A percentile compares a stretch with the other conserved stretches of the same genome.
Conservation (phyloP, 495 filamentous ascomycete species). For the Rostrohypoxylon terebratum region DNA sequence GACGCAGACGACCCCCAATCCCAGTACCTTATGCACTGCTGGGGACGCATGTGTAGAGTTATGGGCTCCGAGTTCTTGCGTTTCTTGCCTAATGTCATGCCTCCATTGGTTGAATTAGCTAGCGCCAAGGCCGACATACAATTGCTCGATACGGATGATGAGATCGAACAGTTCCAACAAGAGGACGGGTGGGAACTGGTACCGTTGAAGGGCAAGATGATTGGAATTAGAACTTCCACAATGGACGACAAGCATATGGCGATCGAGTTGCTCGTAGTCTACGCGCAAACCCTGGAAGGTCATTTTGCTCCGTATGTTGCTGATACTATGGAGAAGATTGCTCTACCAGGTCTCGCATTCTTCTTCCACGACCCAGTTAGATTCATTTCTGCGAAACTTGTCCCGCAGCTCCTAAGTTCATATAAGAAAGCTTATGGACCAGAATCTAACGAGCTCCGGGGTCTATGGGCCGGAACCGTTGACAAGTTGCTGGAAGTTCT, state of each 20-base stretch:
- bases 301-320: conserved; percentile 92
- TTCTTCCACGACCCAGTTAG: conserved; percentile 99
- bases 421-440: conserved; percentile 90
- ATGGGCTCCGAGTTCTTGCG: conserved; percentile 90
- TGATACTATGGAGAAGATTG: conserved; percentile 96
- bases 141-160: conserved; percentile 93
- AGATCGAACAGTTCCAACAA: conserved; percentile 90
- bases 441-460: conserved; percentile 75
- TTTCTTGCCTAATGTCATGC: conserved; percentile 93
- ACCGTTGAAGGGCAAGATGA: conserved; percentile 94
- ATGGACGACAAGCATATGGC: conserved; percentile 99
- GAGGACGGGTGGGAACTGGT: conserved; percentile 99
- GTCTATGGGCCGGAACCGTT: conserved; percentile 87
- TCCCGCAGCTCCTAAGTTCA: conserved; percentile 93
- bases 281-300: conserved; percentile 91
- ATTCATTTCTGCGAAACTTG: conserved; percentile 92
- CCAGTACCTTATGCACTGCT: conserved; percentile 97
- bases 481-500: conserved; percentile 94
- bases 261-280: conserved; percentile 96
- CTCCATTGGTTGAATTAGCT: conserved; percentile 88
- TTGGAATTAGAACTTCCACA: conserved; percentile 96
- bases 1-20: conserved; percentile 97
- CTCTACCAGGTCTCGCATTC: conserved; percentile 92
- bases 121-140: conserved; percentile 98
- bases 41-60: conserved; percentile 98